A percentile compares a stretch with the other conserved stretches of the same genome.
Evolutionary conservation across 176 grass and related monocot species (phyloP).

Genomic region (Bolboschoenus planiculmis): DNA sequence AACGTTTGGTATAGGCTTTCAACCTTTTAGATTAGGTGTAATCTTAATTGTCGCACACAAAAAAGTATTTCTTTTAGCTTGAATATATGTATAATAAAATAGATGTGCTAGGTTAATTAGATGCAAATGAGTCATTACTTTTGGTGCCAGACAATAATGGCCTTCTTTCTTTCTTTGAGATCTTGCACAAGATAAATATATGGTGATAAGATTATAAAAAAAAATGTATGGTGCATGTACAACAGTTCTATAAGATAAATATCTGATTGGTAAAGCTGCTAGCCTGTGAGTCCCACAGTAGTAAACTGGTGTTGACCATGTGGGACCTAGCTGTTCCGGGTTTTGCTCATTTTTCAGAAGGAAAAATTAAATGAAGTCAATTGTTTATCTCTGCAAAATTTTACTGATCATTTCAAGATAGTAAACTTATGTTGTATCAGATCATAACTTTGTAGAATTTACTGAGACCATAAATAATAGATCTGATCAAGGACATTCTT

Average conservation of each 20-base stretch:
- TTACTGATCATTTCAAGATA: neutral
- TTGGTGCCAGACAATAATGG: neutral
- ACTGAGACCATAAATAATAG: neutral
- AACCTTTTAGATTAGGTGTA: too few species aligned
- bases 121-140: neutral
- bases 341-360: neutral
- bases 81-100: too few species aligned
- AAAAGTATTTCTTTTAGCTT: too few species aligned
- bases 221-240: neutral
- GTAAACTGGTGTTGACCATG: neutral
- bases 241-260: neutral
- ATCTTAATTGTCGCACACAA: too few species aligned
- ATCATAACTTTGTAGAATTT: too few species aligned
- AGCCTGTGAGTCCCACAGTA: conserved; percentile 4
- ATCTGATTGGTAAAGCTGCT: neutral
- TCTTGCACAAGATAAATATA: neutral
- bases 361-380: neutral
- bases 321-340: neutral
- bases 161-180: neutral
- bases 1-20: too few species aligned
- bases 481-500: neutral
- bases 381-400: neutral
- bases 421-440: neutral
- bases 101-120: too few species aligned
- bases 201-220: neutral